These are phyloP conservation scores for Lepidium didymum DNA, from an alignment of 345 rosid genomes.

Conservation along the genomic window DNA sequence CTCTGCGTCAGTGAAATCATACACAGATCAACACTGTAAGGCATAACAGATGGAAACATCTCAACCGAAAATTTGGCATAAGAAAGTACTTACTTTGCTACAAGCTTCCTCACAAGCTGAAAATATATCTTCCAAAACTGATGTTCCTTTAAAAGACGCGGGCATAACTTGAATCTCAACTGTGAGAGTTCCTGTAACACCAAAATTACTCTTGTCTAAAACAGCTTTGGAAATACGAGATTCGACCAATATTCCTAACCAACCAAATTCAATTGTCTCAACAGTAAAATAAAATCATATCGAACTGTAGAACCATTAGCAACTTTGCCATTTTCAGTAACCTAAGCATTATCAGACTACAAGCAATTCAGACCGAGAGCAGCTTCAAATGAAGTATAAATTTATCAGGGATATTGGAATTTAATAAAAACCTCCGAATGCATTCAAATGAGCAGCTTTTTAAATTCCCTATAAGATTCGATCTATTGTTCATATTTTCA, in stretches of 20 bases:
- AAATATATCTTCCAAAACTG: slow-evolving; percentile 87
- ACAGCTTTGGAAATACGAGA: not conserved
- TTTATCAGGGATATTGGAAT: not conserved
- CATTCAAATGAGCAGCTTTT: not conserved
- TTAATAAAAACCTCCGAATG: not conserved
- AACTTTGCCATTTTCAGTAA: not conserved
- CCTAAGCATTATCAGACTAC: not conserved
- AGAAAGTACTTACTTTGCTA: slow-evolving; percentile 47
- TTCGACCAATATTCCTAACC: not conserved
- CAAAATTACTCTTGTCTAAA: not conserved
- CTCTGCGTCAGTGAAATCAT: not conserved
- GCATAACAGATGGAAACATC: not conserved
- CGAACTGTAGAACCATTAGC: not conserved
- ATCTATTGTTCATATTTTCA: not conserved
- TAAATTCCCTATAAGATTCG: not conserved
- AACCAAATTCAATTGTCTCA: not conserved
- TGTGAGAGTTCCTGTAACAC: slow-evolving; percentile 65
- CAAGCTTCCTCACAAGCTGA: slow-evolving; percentile 54
- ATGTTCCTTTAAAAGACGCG: slow-evolving; percentile 63
- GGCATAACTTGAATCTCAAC: slow-evolving; percentile 74
- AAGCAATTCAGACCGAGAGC: not conserved
- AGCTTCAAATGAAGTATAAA: not conserved
- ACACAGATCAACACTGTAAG: not conserved
- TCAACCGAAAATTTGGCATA: not conserved
- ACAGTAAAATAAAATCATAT: not conserved